Evolutionary conservation across 257 asterid genomes (phyloP), one percentile per base, ranked within the genome.

Genomic region (Perilla frutescens): DNA sequence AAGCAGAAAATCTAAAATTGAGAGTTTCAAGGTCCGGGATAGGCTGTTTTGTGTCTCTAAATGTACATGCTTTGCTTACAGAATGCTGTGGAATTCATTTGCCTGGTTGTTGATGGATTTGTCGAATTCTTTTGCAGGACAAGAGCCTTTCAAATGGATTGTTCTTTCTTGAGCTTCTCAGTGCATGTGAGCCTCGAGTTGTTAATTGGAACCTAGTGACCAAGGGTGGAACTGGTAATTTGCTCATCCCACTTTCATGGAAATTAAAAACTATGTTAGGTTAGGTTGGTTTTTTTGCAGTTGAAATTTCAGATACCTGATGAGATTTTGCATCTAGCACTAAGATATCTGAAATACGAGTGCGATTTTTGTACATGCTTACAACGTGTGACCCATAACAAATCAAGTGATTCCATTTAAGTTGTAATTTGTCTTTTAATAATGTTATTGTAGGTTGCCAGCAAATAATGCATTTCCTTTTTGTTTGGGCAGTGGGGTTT

Each of bases 181-280:
- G 95, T 71, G 93, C 96, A 31, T 97, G 87, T 83, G 96, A 91
- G 86, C 98, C 98, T 44, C 88, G 99, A 71, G 99, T 91, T 72
- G 98, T 94, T 51, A 94, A 94, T 77, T 94, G 99, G 99, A 94
- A 90, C 71, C 92, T 94, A 51, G 99, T 89, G 61, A 87, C 99
- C 72, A 91, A 87, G 90, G 98, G 99, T 62, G 93, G 81, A 87
- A 94, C 82, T 67, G 99, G 99, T 94, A 86, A 47, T 87, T 62
- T 70, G 29, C 62, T 65, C 9, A 15, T 74, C 61, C 39, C 67
- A 79, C 49, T 61, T 59, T 77, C 70, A 60, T 70, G 15, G 26
- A 14, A 75, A 62, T 49, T 39, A 32, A 14, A 20, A 32, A n/a
- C 49, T 71, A 40, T 54, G 58, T 48, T 63, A 32, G 29, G 64